Percentiles rank a stretch among this genome's conserved stretches.
phyloP scores from a whole-genome alignment of 306 rosid species.

The Cucurbita moschata region DNA sequence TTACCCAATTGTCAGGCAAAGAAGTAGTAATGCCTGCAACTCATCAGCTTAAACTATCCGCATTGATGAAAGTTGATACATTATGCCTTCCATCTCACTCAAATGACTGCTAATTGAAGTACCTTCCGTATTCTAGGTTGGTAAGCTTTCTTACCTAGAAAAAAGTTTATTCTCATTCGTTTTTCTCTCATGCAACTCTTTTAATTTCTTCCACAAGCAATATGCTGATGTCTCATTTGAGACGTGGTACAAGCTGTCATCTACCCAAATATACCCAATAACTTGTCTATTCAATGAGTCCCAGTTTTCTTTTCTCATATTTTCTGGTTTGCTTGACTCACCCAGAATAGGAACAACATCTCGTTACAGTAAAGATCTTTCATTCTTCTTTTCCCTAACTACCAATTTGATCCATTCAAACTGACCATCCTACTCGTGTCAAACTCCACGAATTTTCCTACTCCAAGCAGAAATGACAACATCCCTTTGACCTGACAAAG shows the following conservation, averaged over 20 bases:
- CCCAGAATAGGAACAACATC: background rate
- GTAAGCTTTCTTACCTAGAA: background rate
- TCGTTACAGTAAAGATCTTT: background rate
- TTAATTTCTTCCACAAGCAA: background rate
- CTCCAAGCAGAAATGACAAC: background rate
- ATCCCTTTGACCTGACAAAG: background rate
- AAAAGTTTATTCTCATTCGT: background rate
- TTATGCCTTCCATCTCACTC: background rate
- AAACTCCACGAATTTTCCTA: background rate
- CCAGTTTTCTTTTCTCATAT: background rate
- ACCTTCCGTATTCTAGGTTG: background rate
- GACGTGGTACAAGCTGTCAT: background rate
- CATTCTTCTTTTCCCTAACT: background rate
- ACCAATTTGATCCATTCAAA: background rate
- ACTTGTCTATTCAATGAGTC: background rate
- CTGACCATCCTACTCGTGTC: background rate
- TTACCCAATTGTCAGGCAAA: background rate
- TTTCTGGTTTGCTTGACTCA: background rate
- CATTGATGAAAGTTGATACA: background rate
- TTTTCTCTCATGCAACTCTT: background rate
- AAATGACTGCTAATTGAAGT: background rate
- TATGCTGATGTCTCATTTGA: conserved; percentile 1
- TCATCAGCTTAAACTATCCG: background rate
- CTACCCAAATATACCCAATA: background rate
- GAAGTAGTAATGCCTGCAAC: background rate